Evolutionary conservation across 352 stramenopile species (phyloP), one percentile per base, ranked within the genome.

Genomic region (Globisporangium middletonii): DNA sequence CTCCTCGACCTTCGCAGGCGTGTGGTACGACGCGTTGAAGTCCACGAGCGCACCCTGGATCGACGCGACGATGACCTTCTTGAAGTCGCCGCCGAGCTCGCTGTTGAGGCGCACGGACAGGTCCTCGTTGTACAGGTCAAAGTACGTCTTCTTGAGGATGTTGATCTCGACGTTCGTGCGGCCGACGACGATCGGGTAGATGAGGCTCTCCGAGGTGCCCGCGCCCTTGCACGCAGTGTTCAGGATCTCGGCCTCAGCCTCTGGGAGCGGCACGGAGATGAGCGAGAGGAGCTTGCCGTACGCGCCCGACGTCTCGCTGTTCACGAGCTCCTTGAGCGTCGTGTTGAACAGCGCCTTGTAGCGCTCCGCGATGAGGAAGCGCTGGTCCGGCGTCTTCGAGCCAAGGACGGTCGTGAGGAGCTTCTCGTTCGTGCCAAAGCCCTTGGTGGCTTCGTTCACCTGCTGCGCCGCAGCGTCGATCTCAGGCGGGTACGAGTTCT

Each of bases 101-200:
- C 73, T 71, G 67, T 67, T 86, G 19, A 90, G 50, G 9, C 66
- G 79, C 33, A 89, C 80, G 6, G 67, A 75, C 19, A 93, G 53
- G 42, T 93, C 83, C 49, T 88, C 78, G n/a, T 72, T 69, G 52
- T 79, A 79, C 45, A 88, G 53, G 35, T 75, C 69, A 50, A 81
- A 91, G 67, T 85, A 93, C 19, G 75, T 72, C 56, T 86, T 81
- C 58, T 90, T 91, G 41, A 93, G 64, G 41, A 93, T 86, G 57
- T 65, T 69, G 67, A 93, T 86, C 57, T 93, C 83, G 15, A 83
- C 77, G 55, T 89, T 89, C 27, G 83, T 81, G 51, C 83, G 79
- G 3, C 80, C 80, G 6, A 72, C 71, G 11, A 93, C 48, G n/a
- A 67, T 62, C 46, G 74, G 77, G 9, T 85, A 67, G 62, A 89